Evolutionary conservation across 1,284 basidiomycete genomes (phyloP), one percentile per base, ranked within the genome.

Genomic region (Cronartium ribicola): DNA sequence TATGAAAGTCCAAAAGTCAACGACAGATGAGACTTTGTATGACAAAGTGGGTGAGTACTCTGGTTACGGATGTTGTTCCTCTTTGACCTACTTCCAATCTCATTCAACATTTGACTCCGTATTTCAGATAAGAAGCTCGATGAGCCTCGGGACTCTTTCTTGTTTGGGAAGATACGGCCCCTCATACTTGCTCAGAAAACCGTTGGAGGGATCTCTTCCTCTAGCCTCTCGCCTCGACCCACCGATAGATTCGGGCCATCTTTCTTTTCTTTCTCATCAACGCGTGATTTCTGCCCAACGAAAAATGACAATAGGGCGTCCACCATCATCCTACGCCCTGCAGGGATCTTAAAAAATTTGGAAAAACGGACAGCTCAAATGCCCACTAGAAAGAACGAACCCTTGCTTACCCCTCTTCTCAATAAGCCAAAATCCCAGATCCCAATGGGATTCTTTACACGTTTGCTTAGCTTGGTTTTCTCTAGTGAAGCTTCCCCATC

Each of bases 401-500:
- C n/a, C 17, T 55, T 55, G 7, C 3, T 55, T 17, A 29, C 29
- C 1, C 51, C 51, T 55, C 29, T 55, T 29, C n/a, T 29, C 51
- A 55, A 55, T 29, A 55, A 17, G 29, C 29, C 51, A 55, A 20
- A n/a, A 20, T n/a, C 51, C 17, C 13, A 55, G 29, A 55, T 55
- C 29, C 51, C 51, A n/a, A 4, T 55, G n/a, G 51, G 51, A 55
- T n/a, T 8, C n/a, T 55, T 55, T n/a, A n/a, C 51, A 55, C 51
- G 51, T 29, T 11, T 55, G 13, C n/a, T 55, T 29, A 55, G 29
- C 17, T 7, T n/a, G 11, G 29, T 55, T 11, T 8, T 55, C n/a
- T 55, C 51, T 6, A n/a, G 51, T 55, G 51, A 55, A 20, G 29
- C 5, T 20, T 55, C 3, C 29, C 51, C 51, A 55, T 20, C n/a